These are phyloP conservation scores for Aspergillus kassunensis DNA, from an alignment of 495 filamentous ascomycete species.

Conservation along the genomic window DNA sequence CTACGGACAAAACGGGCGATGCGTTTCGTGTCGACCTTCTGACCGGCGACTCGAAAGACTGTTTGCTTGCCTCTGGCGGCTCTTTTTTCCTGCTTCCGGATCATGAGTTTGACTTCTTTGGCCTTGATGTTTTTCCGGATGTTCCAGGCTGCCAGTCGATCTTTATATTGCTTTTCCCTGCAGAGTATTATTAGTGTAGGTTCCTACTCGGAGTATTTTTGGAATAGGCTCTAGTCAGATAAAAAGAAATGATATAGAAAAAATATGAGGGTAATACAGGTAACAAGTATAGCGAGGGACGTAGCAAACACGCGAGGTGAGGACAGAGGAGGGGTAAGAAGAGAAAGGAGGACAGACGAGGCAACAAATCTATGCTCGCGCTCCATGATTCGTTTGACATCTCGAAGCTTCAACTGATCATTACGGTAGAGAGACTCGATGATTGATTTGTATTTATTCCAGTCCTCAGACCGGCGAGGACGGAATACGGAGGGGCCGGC, in stretches of 20 bases:
- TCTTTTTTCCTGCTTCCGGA: slow-evolving; percentile 41
- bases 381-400: slow-evolving; percentile 43
- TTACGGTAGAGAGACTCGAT: slow-evolving; percentile 42
- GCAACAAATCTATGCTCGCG: slow-evolving; percentile 39
- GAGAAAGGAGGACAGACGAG: slow-evolving; percentile 26
- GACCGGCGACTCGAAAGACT: slow-evolving; percentile 37
- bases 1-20: slow-evolving; percentile 39
- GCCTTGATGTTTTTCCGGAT: slow-evolving; percentile 44
- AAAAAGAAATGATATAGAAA: not conserved
- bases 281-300: slow-evolving; percentile 1
- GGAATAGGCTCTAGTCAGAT: too few relatives aligned
- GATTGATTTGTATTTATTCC: slow-evolving; percentile 37
- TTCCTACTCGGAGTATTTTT: too few relatives aligned
- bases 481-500: slow-evolving; percentile 26
- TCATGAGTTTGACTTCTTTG: slow-evolving; percentile 41
- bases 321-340: slow-evolving; percentile 1
- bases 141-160: slow-evolving; percentile 42
- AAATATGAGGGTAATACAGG: slow-evolving; percentile 4
- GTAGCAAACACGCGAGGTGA: slow-evolving; percentile 5
- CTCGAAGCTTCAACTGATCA: slow-evolving; percentile 39
- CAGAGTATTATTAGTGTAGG: slow-evolving; percentile 18
- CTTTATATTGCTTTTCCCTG: slow-evolving; percentile 48
- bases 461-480: slow-evolving; percentile 42
- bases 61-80: slow-evolving; percentile 41
- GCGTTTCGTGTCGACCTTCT: slow-evolving; percentile 36